Evolutionary conservation across 2,329 filamentous ascomycete species (phyloP).

Genomic region (Arthrobotrys entomopaga): DNA sequence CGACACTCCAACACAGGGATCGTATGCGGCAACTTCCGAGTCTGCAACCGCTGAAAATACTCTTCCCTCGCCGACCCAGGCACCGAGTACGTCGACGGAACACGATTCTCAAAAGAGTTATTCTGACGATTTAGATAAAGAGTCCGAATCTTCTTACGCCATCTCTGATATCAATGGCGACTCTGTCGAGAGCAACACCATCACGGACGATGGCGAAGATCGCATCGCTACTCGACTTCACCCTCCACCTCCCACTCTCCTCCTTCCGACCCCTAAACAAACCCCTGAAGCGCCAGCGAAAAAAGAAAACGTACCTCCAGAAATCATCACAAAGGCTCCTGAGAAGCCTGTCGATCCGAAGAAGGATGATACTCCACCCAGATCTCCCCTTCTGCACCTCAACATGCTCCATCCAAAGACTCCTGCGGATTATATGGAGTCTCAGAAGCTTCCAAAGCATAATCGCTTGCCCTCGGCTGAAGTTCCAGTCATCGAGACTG

Average conservation of each 20-base stretch:
- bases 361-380: conserved; percentile 43
- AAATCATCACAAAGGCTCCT: conserved; percentile 27
- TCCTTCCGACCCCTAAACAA: conserved; percentile 51
- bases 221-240: conserved; percentile 52
- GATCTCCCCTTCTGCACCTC: conserved; percentile 51
- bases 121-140: conserved; percentile 52
- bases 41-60: conserved; percentile 32
- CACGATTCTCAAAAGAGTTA: conserved; percentile 54
- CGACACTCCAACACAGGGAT: conserved; percentile 50
- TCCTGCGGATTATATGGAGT: conserved; percentile 67
- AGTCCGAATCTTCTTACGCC: conserved; percentile 51
- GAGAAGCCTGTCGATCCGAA: conserved; percentile 29
- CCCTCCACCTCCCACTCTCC: conserved; percentile 50
- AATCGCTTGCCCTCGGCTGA: conserved; percentile 61
- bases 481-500: conserved; percentile 65
- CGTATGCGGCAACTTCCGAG: conserved; percentile 49
- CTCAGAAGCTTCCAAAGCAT: conserved; percentile 46
- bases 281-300: conserved; percentile 43
- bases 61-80: conserved; percentile 50
- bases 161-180: conserved; percentile 54
- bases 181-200: conserved; percentile 47
- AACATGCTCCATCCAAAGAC: conserved; percentile 61
- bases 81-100: conserved; percentile 49
- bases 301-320: conserved; percentile 34
- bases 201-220: conserved; percentile 52